Evolutionary conservation across 768 basidiomycete genomes (phyloP).

Genomic region (Auricularia auricula-judae): DNA sequence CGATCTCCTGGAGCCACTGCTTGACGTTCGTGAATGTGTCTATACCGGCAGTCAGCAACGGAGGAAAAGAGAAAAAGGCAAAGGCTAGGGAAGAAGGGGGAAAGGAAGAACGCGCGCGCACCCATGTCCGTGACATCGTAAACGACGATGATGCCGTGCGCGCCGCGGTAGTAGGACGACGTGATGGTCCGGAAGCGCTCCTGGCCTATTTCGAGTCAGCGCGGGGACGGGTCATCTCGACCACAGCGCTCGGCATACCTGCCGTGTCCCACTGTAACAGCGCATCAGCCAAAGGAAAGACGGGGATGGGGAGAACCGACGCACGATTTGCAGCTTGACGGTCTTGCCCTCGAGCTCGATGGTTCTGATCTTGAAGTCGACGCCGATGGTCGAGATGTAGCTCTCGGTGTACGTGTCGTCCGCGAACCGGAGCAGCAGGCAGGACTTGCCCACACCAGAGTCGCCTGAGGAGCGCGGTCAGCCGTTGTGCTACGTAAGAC

Average conservation of each 20-base stretch:
- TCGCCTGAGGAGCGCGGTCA: constrained; percentile 29
- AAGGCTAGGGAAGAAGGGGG: no score
- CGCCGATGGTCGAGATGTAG: constrained; percentile 96
- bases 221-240: background rate
- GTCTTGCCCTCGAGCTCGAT: constrained; percentile 98
- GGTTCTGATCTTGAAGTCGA: constrained; percentile 98
- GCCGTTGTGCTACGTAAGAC: background rate
- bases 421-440: constrained; percentile 81
- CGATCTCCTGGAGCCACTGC: constrained; percentile 89
- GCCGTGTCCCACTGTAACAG: constrained; percentile 88
- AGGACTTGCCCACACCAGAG: constrained; percentile 96
- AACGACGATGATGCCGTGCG: constrained; percentile 97
- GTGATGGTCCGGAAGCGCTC: constrained; percentile 99
- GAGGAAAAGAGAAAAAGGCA: no score
- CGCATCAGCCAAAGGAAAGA: no score
- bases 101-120: constrained; percentile 14
- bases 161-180: constrained; percentile 98
- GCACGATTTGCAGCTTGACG: constrained; percentile 94
- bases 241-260: constrained; percentile 32
- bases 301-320: constrained; percentile 20
- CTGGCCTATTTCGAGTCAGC: constrained; percentile 48
- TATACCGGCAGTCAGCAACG: constrained; percentile 17
- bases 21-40: constrained; percentile 94
- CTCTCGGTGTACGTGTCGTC: constrained; percentile 98
- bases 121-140: constrained; percentile 96